Evolutionary conservation across 768 basidiomycete species (phyloP).

Genomic region (Trichaptum fuscoviolaceum): DNA sequence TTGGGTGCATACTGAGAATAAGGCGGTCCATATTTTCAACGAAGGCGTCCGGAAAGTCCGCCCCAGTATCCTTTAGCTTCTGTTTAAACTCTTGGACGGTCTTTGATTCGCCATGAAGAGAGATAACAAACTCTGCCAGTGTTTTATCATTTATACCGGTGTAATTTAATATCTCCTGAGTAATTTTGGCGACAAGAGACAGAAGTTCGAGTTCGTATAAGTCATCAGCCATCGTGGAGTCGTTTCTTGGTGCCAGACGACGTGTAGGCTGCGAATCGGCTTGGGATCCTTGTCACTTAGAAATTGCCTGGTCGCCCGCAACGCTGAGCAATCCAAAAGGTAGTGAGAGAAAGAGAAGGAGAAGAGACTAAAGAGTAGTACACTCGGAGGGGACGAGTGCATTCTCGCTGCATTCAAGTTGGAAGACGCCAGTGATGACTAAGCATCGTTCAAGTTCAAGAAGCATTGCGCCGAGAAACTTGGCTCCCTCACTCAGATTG

Average conservation of each 20-base stretch:
- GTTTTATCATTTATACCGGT: conserved; percentile 83
- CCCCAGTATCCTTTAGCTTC: conserved; percentile 70
- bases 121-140: conserved; percentile 91
- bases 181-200: conserved; percentile 86
- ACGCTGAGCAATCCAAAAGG: not conserved
- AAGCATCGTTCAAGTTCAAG: not conserved
- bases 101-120: conserved; percentile 80
- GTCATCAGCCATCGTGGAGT: conserved; percentile 59
- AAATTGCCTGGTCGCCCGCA: not conserved
- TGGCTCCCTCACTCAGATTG: not conserved
- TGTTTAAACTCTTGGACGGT: conserved; percentile 75
- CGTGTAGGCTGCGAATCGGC: too few species aligned
- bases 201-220: conserved; percentile 91
- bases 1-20: conserved; percentile 91
- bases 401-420: too few species aligned
- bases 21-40: conserved; percentile 91
- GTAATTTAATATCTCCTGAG: conserved; percentile 90
- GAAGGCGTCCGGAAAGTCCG: conserved; percentile 86
- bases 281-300: too few species aligned
- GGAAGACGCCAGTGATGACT: conserved; percentile 2
- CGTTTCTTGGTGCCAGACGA: not conserved
- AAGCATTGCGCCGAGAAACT: not conserved
- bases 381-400: too few species aligned
- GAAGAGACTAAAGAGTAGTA: too few species aligned
- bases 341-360: not conserved